A percentile compares a stretch with the other conserved stretches of the same genome.
These are phyloP conservation scores for Xylariaceae sp. DNA, from an alignment of 2,329 filamentous ascomycete species.

Conservation along the genomic window DNA sequence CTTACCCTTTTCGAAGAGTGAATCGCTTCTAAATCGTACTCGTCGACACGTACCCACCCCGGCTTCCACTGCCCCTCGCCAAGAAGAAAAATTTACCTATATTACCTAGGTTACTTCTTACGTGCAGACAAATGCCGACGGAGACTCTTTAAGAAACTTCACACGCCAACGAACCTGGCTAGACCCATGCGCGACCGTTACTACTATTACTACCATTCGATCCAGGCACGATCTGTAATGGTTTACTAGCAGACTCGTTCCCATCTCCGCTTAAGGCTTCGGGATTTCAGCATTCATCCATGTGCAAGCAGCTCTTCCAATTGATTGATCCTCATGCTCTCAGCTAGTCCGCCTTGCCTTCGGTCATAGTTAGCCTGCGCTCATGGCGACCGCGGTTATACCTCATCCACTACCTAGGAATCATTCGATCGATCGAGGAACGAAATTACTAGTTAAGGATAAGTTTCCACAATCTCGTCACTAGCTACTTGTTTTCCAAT, in stretches of 20 bases:
- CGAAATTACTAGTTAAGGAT: not conserved
- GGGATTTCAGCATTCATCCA: not conserved
- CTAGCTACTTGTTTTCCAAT: conserved; percentile 7
- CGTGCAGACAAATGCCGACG: conserved; percentile 16
- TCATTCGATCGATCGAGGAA: conserved; percentile 23
- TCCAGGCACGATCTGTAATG: not conserved
- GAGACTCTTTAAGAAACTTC: conserved; percentile 20
- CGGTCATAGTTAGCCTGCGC: conserved; percentile 23
- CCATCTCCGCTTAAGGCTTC: not conserved
- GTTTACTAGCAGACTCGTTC: not conserved
- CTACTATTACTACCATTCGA: not conserved
- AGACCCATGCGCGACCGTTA: conserved; percentile 20
- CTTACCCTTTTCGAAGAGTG: not conserved
- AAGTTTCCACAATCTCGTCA: conserved; percentile 18
- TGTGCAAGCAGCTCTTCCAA: conserved; percentile 13
- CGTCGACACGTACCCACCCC: conserved; percentile 15
- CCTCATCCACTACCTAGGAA: conserved; percentile 24
- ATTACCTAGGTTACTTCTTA: not conserved
- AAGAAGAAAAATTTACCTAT: not conserved
- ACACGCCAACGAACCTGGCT: conserved; percentile 17
- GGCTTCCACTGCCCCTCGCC: conserved; percentile 3
- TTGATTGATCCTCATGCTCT: conserved; percentile 14
- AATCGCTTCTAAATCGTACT: conserved; percentile 1
- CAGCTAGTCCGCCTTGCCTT: conserved; percentile 11
- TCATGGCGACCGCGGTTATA: conserved; percentile 32